Evolutionary conservation across 352 stramenopile genomes (phyloP).

Genomic region (Pythium vanterpoolii): DNA sequence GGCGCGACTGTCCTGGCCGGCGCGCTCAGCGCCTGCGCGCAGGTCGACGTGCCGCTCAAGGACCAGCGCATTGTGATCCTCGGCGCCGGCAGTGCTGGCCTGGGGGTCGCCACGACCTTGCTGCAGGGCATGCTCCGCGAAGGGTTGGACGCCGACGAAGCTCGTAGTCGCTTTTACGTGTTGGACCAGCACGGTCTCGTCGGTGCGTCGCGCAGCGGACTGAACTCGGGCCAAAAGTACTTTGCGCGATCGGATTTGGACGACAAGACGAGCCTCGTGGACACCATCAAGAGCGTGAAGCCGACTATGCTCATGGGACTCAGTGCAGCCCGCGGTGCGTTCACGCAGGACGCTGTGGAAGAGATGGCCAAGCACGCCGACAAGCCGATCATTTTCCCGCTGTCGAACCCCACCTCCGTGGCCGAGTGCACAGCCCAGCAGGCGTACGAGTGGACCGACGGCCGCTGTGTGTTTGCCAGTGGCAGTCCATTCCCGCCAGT

Average conservation of each 20-base stretch:
- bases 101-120: slow-evolving; percentile 91
- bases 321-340: slow-evolving; percentile 83
- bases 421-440: slow-evolving; percentile 96
- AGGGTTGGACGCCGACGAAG: slow-evolving; percentile 63
- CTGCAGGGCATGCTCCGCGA: slow-evolving; percentile 90
- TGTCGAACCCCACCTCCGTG: slow-evolving; percentile 96
- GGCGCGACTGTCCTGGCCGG: slow-evolving; percentile 93
- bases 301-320: slow-evolving; percentile 95
- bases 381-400: slow-evolving; percentile 95
- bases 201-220: slow-evolving; percentile 34
- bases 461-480: slow-evolving; percentile 94
- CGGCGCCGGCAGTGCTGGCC: slow-evolving; percentile 91
- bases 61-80: slow-evolving; percentile 95
- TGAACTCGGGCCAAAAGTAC: slow-evolving; percentile 81
- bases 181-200: slow-evolving; percentile 76
- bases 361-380: slow-evolving; percentile 89
- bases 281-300: slow-evolving; percentile 84
- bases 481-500: slow-evolving; percentile 95
- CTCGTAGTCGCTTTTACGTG: slow-evolving; percentile 76
- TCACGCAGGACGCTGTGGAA: slow-evolving; percentile 78
- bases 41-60: slow-evolving; percentile 78
- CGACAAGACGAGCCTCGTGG: slow-evolving; percentile 74
- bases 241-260: slow-evolving; percentile 64
- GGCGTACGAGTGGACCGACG: slow-evolving; percentile 96
- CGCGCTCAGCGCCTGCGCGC: slow-evolving; percentile 66